Conservation (phyloP, 768 basidiomycete genomes). For the Tremella fuciformis region DNA sequence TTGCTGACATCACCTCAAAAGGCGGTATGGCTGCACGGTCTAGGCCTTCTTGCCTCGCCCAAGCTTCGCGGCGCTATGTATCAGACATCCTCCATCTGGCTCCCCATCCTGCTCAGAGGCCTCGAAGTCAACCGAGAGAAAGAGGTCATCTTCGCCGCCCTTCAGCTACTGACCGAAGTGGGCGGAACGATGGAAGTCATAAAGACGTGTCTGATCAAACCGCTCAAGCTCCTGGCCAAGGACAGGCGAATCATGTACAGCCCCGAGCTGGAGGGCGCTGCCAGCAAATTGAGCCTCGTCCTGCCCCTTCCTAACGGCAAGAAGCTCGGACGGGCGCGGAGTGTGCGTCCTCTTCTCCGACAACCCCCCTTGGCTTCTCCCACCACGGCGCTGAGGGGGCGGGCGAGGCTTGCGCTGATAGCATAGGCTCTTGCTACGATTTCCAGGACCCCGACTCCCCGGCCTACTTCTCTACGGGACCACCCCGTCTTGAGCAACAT, state of each 20-base stretch:
- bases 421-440: slow-evolving; percentile 8
- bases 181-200: slow-evolving; percentile 34
- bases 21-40: slow-evolving; percentile 39
- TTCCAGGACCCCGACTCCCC: not conserved
- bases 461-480: slow-evolving; percentile 7
- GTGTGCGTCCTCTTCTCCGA: not conserved
- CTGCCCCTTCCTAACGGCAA: not conserved
- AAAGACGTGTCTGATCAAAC: slow-evolving; percentile 42
- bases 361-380: not conserved
- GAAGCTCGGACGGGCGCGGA: slow-evolving; percentile 14
- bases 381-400: too few species aligned
- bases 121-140: slow-evolving; percentile 25
- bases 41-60: slow-evolving; percentile 29
- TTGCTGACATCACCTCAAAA: slow-evolving; percentile 32
- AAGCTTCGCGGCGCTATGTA: slow-evolving; percentile 30
- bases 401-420: not conserved
- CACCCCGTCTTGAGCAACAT: slow-evolving; percentile 39
- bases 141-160: slow-evolving; percentile 27
- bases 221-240: slow-evolving; percentile 26
- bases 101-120: slow-evolving; percentile 37
- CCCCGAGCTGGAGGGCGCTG: slow-evolving; percentile 18
- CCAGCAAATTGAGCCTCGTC: slow-evolving; percentile 14
- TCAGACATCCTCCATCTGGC: slow-evolving; percentile 42
- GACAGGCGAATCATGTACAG: slow-evolving; percentile 6
- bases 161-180: slow-evolving; percentile 23